phyloP scores from a whole-genome alignment of 2,329 filamentous ascomycete species.

The Catunica adiposa region DNA sequence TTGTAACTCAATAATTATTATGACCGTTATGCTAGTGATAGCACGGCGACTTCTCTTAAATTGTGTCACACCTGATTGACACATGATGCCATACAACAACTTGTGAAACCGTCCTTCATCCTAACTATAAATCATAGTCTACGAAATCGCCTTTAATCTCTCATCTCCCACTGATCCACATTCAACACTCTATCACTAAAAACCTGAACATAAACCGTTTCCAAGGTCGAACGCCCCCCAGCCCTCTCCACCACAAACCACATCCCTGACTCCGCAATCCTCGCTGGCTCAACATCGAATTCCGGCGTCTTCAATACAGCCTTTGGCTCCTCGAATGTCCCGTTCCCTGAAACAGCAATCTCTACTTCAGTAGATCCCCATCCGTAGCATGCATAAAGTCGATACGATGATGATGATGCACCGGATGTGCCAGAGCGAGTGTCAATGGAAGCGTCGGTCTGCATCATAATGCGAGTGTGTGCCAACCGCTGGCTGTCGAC shows the following conservation, averaged over 20 bases:
- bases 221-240: conserved; percentile 31
- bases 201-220: conserved; percentile 36
- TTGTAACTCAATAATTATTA: too few relatives aligned
- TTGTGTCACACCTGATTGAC: too few relatives aligned
- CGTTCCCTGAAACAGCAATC: conserved; percentile 51
- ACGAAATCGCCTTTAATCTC: background rate
- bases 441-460: background rate
- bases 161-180: conserved; percentile 27
- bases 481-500: conserved; percentile 9
- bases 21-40: background rate
- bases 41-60: too few relatives aligned
- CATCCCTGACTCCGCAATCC: conserved; percentile 39
- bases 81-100: too few relatives aligned
- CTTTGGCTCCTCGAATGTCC: conserved; percentile 54
- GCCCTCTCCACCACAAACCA: conserved; percentile 75
- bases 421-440: background rate
- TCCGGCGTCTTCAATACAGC: conserved; percentile 53
- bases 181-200: conserved; percentile 32
- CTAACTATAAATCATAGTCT: too few relatives aligned
- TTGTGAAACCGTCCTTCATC: too few relatives aligned
- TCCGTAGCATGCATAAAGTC: conserved; percentile 57
- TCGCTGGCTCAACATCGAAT: conserved; percentile 55
- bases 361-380: conserved; percentile 50
- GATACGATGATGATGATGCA: conserved; percentile 34
- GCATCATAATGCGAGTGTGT: conserved; percentile 21